These are phyloP conservation scores for Mortierella sp. DNA, from an alignment of 371 early-diverging fungal species.

Conservation along the genomic window DNA sequence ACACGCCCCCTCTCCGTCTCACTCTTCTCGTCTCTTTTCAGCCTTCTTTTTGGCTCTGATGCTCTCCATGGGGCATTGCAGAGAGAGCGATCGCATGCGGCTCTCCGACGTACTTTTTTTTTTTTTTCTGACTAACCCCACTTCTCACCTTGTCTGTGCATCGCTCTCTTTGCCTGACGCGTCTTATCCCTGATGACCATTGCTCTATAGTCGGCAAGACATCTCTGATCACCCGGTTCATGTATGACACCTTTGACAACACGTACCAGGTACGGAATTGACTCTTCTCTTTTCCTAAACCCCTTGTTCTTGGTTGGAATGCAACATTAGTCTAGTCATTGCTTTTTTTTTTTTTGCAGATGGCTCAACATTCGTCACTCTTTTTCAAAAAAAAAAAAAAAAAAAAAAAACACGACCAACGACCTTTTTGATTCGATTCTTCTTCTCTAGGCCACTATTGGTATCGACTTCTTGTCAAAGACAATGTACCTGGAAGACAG, in stretches of 20 bases:
- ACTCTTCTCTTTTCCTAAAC: too few species aligned
- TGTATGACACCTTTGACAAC: constrained; percentile 98
- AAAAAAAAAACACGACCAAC: neutral
- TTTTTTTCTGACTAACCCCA: too few species aligned
- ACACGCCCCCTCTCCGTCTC: neutral
- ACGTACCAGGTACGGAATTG: constrained; percentile 84
- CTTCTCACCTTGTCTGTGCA: constrained; percentile 2
- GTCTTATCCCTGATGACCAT: too few species aligned
- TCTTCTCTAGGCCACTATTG: constrained; percentile 94
- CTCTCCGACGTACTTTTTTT: too few species aligned
- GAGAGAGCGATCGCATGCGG: too few species aligned
- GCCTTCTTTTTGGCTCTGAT: constrained; percentile 2
- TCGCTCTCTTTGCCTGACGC: constrained; percentile 3
- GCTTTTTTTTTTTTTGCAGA: neutral
- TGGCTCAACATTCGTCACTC: neutral
- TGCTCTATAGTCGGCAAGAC: constrained; percentile 95
- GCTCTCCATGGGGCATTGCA: too few species aligned
- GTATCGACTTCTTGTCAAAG: constrained; percentile 99
- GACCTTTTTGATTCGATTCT: constrained; percentile 5
- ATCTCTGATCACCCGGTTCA: constrained; percentile 97
- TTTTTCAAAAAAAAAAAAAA: neutral
- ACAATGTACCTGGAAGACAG: constrained; percentile 98
- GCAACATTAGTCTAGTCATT: neutral
- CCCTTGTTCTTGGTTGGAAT: too few species aligned
- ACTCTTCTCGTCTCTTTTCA: neutral